These are phyloP conservation scores for Spinacia oleracea DNA, from an alignment of 179 eudicot genomes.

Conservation along the genomic window DNA sequence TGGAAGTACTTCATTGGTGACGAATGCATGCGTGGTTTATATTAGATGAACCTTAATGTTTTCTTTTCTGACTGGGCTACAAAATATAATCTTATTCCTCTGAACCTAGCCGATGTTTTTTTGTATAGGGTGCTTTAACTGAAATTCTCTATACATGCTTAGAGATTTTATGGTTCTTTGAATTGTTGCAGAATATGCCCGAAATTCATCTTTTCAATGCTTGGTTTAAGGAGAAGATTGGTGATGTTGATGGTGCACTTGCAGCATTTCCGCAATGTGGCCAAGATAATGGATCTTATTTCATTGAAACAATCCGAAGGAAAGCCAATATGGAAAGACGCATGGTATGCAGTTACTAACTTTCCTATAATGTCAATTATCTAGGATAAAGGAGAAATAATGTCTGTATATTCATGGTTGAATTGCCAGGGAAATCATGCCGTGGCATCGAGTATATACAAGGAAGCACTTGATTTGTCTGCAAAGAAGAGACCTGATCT, in stretches of 20 bases:
- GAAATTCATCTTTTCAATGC: conserved; percentile 77
- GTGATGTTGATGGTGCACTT: conserved; percentile 59
- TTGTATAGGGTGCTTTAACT: conserved; percentile 14
- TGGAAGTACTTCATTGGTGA: neutral
- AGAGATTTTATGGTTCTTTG: conserved; percentile 26
- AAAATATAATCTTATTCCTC: conserved; percentile 3
- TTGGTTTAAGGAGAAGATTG: conserved; percentile 69
- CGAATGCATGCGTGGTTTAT: neutral
- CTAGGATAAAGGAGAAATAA: neutral
- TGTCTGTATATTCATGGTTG: conserved; percentile 4
- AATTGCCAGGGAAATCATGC: conserved; percentile 64
- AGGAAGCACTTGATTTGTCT: conserved; percentile 63
- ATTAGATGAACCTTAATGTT: neutral
- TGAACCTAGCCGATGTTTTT: conserved; percentile 14
- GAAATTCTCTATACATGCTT: conserved; percentile 14
- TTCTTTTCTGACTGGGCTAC: neutral
- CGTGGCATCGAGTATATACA: conserved; percentile 60
- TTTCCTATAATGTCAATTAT: conserved; percentile 14
- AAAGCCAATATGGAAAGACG: conserved; percentile 83
- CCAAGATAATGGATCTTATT: conserved; percentile 41
- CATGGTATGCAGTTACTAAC: conserved; percentile 43
- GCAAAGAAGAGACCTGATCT: conserved; percentile 45
- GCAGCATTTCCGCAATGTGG: conserved; percentile 48
- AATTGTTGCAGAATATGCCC: conserved; percentile 59
- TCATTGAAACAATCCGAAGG: conserved; percentile 48